A percentile compares a stretch with the other conserved stretches of the same genome.
These are phyloP conservation scores for Aspergillus viridinutans DNA, from an alignment of 2,329 filamentous ascomycete genomes.

Conservation along the genomic window DNA sequence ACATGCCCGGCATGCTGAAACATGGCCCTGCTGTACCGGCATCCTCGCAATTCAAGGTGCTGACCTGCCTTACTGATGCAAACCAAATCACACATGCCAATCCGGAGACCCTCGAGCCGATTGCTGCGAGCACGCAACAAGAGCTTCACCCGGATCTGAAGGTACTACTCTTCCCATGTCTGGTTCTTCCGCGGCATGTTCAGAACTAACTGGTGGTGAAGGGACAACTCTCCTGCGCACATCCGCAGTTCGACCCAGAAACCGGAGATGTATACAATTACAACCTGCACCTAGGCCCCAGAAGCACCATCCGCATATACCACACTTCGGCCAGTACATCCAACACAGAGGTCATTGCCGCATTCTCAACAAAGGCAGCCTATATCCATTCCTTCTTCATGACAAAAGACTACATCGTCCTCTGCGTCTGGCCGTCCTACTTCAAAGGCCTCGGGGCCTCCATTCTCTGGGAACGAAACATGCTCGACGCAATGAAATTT, in stretches of 20 bases:
- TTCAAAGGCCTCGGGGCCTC: constrained; percentile 52
- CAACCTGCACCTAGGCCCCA: constrained; percentile 61
- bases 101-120: constrained; percentile 65
- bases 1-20: constrained; percentile 51
- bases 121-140: constrained; percentile 56
- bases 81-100: constrained; percentile 57
- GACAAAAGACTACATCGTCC: constrained; percentile 62
- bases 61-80: constrained; percentile 58
- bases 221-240: constrained; percentile 64
- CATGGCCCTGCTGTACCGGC: constrained; percentile 13
- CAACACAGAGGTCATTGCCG: constrained; percentile 65
- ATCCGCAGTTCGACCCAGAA: constrained; percentile 63
- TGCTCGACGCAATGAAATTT: constrained; percentile 65
- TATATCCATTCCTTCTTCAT: constrained; percentile 79
- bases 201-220: constrained; percentile 37
- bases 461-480: constrained; percentile 33
- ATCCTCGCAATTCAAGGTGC: constrained; percentile 39
- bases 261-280: constrained; percentile 75
- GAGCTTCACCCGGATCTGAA: constrained; percentile 56
- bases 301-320: constrained; percentile 65
- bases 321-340: constrained; percentile 58
- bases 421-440: constrained; percentile 60
- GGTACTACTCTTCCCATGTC: neutral
- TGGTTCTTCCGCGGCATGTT: too few species aligned
- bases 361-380: constrained; percentile 53